phyloP scores from a whole-genome alignment of 2,329 filamentous ascomycete species.

The Fusarium euwallaceae region DNA sequence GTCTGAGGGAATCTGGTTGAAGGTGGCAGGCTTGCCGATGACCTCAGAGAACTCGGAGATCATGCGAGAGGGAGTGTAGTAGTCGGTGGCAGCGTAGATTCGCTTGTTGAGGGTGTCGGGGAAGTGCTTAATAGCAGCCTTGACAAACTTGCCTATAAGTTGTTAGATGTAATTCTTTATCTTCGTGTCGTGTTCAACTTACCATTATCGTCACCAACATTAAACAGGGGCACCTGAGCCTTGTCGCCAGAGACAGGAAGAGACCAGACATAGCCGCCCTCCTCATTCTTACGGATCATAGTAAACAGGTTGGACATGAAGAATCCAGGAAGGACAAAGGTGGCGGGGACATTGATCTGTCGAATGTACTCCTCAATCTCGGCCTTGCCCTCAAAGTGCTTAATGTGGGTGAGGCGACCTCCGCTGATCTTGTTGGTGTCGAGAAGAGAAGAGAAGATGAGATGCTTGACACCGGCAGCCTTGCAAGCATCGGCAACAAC shows the following conservation, averaged over 20 bases:
- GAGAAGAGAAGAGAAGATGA: conserved; percentile 62
- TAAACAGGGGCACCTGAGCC: conserved; percentile 55
- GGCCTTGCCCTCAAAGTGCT: conserved; percentile 70
- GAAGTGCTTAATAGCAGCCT: conserved; percentile 50
- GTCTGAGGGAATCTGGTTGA: conserved; percentile 50
- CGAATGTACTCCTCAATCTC: conserved; percentile 70
- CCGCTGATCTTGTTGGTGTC: conserved; percentile 54
- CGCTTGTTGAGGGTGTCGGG: conserved; percentile 47
- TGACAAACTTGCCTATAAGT: conserved; percentile 51
- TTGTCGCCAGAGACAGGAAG: conserved; percentile 49
- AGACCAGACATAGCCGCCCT: conserved; percentile 47
- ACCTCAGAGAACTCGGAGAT: conserved; percentile 53
- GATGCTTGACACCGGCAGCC: conserved; percentile 58
- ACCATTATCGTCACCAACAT: conserved; percentile 56
- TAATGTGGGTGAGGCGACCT: conserved; percentile 55
- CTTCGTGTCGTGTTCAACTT: background rate
- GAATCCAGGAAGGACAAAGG: conserved; percentile 65
- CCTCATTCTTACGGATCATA: conserved; percentile 47
- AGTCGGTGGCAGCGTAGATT: conserved; percentile 54
- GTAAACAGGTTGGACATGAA: conserved; percentile 66
- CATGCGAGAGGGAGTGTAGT: conserved; percentile 51
- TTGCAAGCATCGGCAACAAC: conserved; percentile 61
- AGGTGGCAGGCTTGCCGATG: conserved; percentile 50
- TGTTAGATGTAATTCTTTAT: accelerated
- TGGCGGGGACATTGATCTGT: conserved; percentile 59